Base-by-base conservation (phyloP, 2,329 filamentous ascomycete species). In the Monilinia vaccinii-corymbosi region DNA sequence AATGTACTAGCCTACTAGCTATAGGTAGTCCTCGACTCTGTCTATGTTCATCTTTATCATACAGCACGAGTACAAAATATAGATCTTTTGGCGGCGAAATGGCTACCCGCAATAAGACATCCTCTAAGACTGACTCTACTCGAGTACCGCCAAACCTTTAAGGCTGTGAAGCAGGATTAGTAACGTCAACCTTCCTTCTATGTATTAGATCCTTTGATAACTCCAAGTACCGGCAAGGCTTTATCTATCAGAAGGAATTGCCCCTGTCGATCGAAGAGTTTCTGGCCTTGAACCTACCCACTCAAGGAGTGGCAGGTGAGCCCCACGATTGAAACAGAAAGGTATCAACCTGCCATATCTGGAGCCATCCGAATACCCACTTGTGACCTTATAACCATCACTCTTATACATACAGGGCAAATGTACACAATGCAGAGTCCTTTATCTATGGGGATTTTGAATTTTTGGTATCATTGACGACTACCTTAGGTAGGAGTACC, bases 261-360 rank as follows among this genome's bases (percentile, higher is more conserved):
- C 13, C 34, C 34, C 3, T 13, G 34, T 36, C 28, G 6, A 11
- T 36, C 53, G 31, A 28, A 28, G 38, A 32, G 38, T 23, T 53
- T 25, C 21, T 56, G 36, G 31, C 31, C 31, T 56, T 36, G 53
- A 47, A 36, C 28, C 34, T 14, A 25, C 47, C 23, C n/a, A 10
- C 25, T 49, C 46, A n/a, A 49, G n/a, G 28, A 11, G 31, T 10
- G 25, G 42, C 38, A 32, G 28, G 14, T 44, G 21, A 23, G 51
- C 40, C 51, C 28, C 28, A 44, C n/a, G 38, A 55, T 55, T 28
- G 9, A 21, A 8, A 38, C 28, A 44, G 18, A 23, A 21, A 28
- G 16, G 34, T 32, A 32, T 44, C 28, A 44, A 60, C 34, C 50
- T 58, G 42, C 58, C 56, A 55, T 16, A 55, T 44, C 51, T 55